Percentiles rank a stretch among this genome's conserved stretches.
Evolutionary conservation across 202 grass and related monocot genomes (phyloP).

Genomic region (Cymbopogon flexuosus): DNA sequence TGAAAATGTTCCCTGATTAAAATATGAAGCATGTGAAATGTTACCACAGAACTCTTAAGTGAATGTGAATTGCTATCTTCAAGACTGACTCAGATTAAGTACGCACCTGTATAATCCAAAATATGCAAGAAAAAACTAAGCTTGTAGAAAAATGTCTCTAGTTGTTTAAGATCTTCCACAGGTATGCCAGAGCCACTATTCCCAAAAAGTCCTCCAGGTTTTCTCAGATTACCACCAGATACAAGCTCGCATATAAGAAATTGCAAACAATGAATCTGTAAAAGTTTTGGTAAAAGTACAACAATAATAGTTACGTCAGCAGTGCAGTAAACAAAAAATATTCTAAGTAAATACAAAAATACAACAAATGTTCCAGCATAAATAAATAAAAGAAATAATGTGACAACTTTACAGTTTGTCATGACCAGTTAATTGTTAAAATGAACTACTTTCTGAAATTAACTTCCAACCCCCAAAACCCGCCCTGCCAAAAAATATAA

Average conservation of each 20-base stretch:
- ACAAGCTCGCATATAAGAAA: constrained; percentile 97
- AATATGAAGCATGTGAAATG: constrained; percentile 14
- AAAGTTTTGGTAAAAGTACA: constrained; percentile 16
- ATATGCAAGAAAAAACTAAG: constrained; percentile 99
- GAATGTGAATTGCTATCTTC: constrained; percentile 23
- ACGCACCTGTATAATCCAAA: constrained; percentile 91
- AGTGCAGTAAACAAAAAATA: constrained; percentile 15
- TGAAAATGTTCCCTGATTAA: background rate
- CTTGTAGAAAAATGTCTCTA: constrained; percentile 99
- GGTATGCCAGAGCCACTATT: constrained; percentile 94
- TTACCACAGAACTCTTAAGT: background rate
- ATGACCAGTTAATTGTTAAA: constrained; percentile 3
- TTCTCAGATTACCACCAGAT: constrained; percentile 91
- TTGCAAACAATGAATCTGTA: constrained; percentile 89
- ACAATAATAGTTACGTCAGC: constrained; percentile 25
- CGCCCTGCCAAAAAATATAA: background rate
- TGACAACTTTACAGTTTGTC: background rate
- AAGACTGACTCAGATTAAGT: constrained; percentile 6
- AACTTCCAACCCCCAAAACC: background rate
- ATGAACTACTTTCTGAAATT: background rate
- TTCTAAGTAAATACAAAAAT: background rate
- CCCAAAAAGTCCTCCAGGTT: constrained; percentile 93
- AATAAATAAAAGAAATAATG: too few species aligned
- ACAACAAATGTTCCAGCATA: background rate
- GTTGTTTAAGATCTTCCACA: constrained; percentile 92